These are phyloP conservation scores for Fusarium compactum DNA, from an alignment of 2,329 filamentous ascomycete species.

Conservation along the genomic window DNA sequence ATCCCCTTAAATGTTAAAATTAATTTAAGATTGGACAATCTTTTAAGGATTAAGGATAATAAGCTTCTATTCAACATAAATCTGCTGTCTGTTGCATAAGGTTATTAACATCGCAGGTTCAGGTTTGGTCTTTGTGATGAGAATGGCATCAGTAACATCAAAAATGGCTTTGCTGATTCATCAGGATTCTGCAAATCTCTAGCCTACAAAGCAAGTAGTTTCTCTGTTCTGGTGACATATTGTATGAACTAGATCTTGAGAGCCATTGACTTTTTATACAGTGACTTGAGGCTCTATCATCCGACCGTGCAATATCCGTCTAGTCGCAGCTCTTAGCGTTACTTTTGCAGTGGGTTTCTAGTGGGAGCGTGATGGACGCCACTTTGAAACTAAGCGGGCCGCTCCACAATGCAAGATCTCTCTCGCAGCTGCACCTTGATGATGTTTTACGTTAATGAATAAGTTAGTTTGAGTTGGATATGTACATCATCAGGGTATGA, in stretches of 20 bases:
- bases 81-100: background rate
- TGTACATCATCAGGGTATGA: background rate
- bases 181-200: background rate
- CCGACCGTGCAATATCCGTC: constrained; percentile 21
- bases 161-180: background rate
- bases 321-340: constrained; percentile 20
- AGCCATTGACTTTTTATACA: background rate
- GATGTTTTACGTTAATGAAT: constrained; percentile 5
- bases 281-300: constrained; percentile 13
- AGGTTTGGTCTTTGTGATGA: background rate
- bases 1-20: background rate
- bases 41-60: background rate
- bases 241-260: background rate
- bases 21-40: background rate
- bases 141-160: background rate
- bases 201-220: background rate
- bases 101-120: background rate
- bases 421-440: constrained; percentile 29
- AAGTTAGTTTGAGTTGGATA: background rate
- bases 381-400: constrained; percentile 34
- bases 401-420: constrained; percentile 38
- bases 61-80: background rate
- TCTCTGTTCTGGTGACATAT: background rate
- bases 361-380: constrained; percentile 24
- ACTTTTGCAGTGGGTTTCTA: constrained; percentile 16